Evolutionary conservation across 139 green algal genomes (phyloP), one percentile per base, ranked within the genome.

Genomic region (Eudorina sp.): DNA sequence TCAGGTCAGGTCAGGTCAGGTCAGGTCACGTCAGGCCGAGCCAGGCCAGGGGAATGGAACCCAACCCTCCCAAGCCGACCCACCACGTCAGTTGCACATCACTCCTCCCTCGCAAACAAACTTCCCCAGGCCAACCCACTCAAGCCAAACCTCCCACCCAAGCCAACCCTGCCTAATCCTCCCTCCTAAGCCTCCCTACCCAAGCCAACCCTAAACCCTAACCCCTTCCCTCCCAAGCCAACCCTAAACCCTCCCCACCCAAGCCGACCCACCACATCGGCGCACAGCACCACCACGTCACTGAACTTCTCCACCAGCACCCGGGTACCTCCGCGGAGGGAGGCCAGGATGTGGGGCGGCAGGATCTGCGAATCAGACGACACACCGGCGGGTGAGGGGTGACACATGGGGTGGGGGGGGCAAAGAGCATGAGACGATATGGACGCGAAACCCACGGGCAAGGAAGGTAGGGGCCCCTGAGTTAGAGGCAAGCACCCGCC

Each of bases 221-320:
- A 21, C 55, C 55, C 55, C 55, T 66, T 25, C 66, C 31, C 66
- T 46, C 31, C 14, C 34, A 31, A 3, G 11, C 14, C 66, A 46
- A 6, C 66, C 31, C 16, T 14, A 31, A 3, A 48, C n/a, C 66
- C 64, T n/a, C 40, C 40, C 23, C 70, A 18, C 40, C 21, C 70
- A 14, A 23, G 5, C 31, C 62, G 27, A 41, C 88, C 55, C 53
- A 92, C 83, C 66, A 92, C 83, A 23, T 87, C 83, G 13, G 60
- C 88, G 25, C 72, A 75, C 53, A 90, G 58, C 51, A 92, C 70
- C 48, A 58, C 80, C 45, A 90, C 89, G 23, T 91, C 83, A 31
- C 19, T 34, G 53, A 90, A 90, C 75, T 89, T 91, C 82, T 93
- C 90, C 66, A 90, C 86, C 55, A 93, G 43, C 43, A 93, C 68